Base-by-base conservation (phyloP, 768 basidiomycete species). In the Amanita thiersii region DNA sequence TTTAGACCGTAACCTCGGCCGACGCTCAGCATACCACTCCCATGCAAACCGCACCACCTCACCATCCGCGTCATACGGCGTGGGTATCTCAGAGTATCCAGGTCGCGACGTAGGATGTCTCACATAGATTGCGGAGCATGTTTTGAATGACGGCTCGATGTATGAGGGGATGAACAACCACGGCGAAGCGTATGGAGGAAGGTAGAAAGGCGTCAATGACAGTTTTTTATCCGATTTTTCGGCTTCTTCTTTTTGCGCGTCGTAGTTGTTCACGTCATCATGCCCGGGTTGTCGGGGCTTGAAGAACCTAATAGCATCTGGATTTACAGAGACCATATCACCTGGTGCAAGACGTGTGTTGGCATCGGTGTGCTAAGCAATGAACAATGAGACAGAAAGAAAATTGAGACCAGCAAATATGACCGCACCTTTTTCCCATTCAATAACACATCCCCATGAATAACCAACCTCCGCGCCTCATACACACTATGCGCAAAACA, bases 31-130 rank as follows among this genome's bases (percentile, higher is more conserved):
- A 54, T 91, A 96, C 88, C 89, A 97, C 62, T 94, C 94, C 96
- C 96, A 99, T 2, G 89, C 84, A 44, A 89, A 74, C 44, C 89
- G 81, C 47, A 98, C 75, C 9, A 96, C 70, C 49, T 93, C 87
- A 12, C 96, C 96, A 53, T 96, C 93, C 0, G 96, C 92, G 48
- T 93, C 90, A 60, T 86, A 98, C 2, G 96, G 96, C 3, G 87
- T 88, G 4, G 94, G 90, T 26, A 99, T 85, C 61, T 99, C 96
- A 11, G 85, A 88, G 63, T 94, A 92, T 4, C 87, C 87, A 0
- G 92, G 89, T n/a, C 91, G 79, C 0, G 94, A 96, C 0, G 93
- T 96, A 5, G 96, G 96, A 54, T 98, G 91, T 26, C 96, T 86
- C 23, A 98, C 44, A 14, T 45, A 45, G 19, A 45, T 45, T 5